A percentile compares a stretch with the other conserved stretches of the same genome.
These are phyloP conservation scores for Kodamaea plutei DNA, from an alignment of 1,139 yeast species.

Conservation along the genomic window DNA sequence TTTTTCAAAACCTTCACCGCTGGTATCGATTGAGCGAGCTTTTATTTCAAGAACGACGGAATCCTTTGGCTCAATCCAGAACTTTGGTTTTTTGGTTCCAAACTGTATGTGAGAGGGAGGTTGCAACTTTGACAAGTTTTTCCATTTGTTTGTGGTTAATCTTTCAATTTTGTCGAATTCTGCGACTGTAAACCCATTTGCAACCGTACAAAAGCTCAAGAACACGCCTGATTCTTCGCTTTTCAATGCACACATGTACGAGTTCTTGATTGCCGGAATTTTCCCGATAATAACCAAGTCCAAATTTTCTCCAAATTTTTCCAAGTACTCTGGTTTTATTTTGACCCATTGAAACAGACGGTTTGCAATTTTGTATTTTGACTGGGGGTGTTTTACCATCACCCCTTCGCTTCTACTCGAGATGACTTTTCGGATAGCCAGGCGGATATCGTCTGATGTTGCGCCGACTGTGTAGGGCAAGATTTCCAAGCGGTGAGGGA, in stretches of 20 bases:
- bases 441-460: conserved; percentile 49
- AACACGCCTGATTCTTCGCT: conserved; percentile 23
- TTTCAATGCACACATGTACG: conserved; percentile 70
- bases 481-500: conserved; percentile 53
- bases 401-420: conserved; percentile 75
- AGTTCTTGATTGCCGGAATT: conserved; percentile 66
- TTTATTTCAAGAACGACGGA: conserved; percentile 82
- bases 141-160: conserved; percentile 62
- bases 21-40: conserved; percentile 66
- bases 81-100: conserved; percentile 60
- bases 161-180: conserved; percentile 60
- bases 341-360: conserved; percentile 72
- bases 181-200: conserved; percentile 72
- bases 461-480: conserved; percentile 43
- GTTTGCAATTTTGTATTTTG: conserved; percentile 57
- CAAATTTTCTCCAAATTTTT: conserved; percentile 80
- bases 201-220: conserved; percentile 71
- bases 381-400: conserved; percentile 62
- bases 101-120: conserved; percentile 49
- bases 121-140: conserved; percentile 31
- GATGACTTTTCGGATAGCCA: conserved; percentile 56
- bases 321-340: conserved; percentile 85
- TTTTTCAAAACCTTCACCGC: conserved; percentile 27
- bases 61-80: conserved; percentile 76
- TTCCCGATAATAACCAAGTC: conserved; percentile 81